Percentiles rank a stretch among this genome's conserved stretches.
These are phyloP conservation scores for Starmerella khaoyaiensis DNA, from an alignment of 805 yeast genomes.

Conservation along the genomic window DNA sequence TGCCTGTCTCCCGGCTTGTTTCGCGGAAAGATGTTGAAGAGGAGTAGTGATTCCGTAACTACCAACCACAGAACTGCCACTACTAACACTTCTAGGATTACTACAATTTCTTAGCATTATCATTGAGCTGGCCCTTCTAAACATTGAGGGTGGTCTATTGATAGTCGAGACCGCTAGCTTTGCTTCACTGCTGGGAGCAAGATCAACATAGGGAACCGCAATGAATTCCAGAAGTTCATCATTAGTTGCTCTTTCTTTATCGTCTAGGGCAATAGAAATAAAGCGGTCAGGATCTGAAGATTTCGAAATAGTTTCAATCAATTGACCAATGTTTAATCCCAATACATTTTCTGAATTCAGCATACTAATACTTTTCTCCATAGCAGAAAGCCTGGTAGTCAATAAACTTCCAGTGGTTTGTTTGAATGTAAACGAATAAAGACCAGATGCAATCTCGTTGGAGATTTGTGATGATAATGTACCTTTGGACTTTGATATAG, in stretches of 20 bases:
- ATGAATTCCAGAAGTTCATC: slow-evolving; percentile 12
- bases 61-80: background rate
- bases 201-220: slow-evolving; percentile 9
- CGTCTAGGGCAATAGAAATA: slow-evolving; percentile 6
- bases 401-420: slow-evolving; percentile 16
- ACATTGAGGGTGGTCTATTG: slow-evolving; percentile 10
- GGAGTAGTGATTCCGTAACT: slow-evolving; percentile 33
- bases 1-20: slow-evolving; percentile 56
- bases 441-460: slow-evolving; percentile 1
- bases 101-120: too few species aligned
- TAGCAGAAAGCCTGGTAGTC: slow-evolving; percentile 16
- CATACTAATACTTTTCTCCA: slow-evolving; percentile 18
- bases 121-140: slow-evolving; percentile 14
- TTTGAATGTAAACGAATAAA: slow-evolving; percentile 19
- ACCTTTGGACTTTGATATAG: background rate
- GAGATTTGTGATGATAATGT: background rate
- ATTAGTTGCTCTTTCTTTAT: background rate
- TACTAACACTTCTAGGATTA: background rate
- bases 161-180: background rate
- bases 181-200: slow-evolving; percentile 1
- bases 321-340: too few species aligned
- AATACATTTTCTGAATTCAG: too few species aligned
- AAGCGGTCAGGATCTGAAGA: too few species aligned
- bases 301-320: too few species aligned
- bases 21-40: slow-evolving; percentile 44